Evolutionary conservation across 73 alveolate species (phyloP).

Genomic region (Uronychia setigera): DNA sequence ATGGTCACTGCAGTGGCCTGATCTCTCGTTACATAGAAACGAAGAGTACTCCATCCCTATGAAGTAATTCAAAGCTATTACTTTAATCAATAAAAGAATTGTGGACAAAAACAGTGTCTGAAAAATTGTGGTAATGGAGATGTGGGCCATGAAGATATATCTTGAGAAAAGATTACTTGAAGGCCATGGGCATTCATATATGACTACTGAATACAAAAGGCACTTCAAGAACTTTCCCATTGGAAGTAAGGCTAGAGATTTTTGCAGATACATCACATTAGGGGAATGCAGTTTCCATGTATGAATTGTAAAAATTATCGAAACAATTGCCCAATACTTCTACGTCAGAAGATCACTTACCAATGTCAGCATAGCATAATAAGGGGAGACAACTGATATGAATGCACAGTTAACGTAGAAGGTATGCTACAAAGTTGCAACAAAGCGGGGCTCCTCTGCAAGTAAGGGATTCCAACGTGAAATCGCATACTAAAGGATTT

Average conservation of each 20-base stretch:
- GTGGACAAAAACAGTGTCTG: conserved; percentile 32
- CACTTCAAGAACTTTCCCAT: conserved; percentile 13
- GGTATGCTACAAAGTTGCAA: background rate
- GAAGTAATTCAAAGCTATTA: background rate
- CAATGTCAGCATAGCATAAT: background rate
- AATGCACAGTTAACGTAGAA: background rate
- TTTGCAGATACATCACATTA: conserved; percentile 4
- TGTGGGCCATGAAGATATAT: conserved; percentile 44
- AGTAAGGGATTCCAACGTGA: background rate
- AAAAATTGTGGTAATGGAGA: conserved; percentile 40
- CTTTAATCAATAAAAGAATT: conserved; percentile 21
- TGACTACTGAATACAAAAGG: conserved; percentile 9
- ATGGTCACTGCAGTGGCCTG: conserved; percentile 22
- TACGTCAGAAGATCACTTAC: background rate
- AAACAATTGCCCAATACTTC: background rate
- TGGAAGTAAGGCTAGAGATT: conserved; percentile 22
- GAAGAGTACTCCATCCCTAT: conserved; percentile 25
- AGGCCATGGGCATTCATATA: conserved; percentile 49
- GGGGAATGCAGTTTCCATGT: background rate
- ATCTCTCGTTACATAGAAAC: conserved; percentile 20
- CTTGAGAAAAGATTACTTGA: conserved; percentile 9
- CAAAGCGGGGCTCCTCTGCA: background rate
- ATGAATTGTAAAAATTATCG: too few species aligned
- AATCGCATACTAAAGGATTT: background rate
- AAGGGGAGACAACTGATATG: background rate